Conservation (phyloP, 2,329 filamentous ascomycete genomes). For the Neofusicoccum sp. region DNA sequence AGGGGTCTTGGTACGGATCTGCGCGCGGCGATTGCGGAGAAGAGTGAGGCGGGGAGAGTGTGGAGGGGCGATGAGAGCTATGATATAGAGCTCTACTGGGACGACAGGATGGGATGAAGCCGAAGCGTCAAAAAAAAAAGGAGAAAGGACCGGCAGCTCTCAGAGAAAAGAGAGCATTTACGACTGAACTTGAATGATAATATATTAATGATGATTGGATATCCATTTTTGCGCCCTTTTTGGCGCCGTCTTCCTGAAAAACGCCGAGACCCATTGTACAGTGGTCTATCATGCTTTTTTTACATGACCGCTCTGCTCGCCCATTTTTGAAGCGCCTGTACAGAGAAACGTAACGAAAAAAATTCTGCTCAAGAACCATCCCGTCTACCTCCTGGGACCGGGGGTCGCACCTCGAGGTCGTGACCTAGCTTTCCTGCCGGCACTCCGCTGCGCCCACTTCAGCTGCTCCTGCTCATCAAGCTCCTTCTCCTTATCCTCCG, state of each 20-base stretch:
- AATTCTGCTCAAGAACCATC: neutral
- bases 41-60: constrained; percentile 35
- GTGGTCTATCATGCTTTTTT: constrained; percentile 14
- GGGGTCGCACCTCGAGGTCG: neutral
- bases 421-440: constrained; percentile 7
- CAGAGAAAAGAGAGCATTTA: neutral
- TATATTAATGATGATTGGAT: constrained; percentile 19
- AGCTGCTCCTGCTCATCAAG: constrained; percentile 19
- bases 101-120: constrained; percentile 33
- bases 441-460: constrained; percentile 15
- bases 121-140: neutral
- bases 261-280: constrained; percentile 2
- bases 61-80: constrained; percentile 36
- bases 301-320: constrained; percentile 6
- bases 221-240: constrained; percentile 14
- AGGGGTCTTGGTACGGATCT: constrained; percentile 38
- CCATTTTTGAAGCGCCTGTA: neutral
- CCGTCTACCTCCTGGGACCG: constrained; percentile 1
- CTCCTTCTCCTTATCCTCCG: constrained; percentile 65
- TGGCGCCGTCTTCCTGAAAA: neutral
- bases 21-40: constrained; percentile 33
- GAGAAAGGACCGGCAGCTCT: neutral
- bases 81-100: constrained; percentile 36
- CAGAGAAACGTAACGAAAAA: neutral
- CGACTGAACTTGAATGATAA: constrained; percentile 2